Evolutionary conservation across 129 eudicot genomes (phyloP).

Genomic region (Pseudognaphalium luteoalbum): DNA sequence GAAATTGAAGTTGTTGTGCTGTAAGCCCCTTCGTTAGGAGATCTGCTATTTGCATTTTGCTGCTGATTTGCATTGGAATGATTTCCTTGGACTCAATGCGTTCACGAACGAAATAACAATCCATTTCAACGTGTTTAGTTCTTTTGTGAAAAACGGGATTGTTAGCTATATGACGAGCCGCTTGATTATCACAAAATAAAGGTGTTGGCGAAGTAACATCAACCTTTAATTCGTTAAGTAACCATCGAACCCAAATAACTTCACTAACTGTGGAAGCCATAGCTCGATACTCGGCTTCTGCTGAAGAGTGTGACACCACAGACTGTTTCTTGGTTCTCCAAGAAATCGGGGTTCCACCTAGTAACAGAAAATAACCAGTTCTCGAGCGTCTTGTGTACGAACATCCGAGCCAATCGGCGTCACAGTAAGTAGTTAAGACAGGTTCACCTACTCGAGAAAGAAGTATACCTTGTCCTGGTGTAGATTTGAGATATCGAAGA

Average conservation of each 20-base stretch:
- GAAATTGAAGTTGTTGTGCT: slow-evolving; percentile 1
- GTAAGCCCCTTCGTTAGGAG: background rate
- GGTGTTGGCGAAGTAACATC: background rate
- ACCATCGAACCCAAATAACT: background rate
- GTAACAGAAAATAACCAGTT: too few relatives aligned
- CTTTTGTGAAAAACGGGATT: too few relatives aligned
- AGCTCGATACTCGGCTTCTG: background rate
- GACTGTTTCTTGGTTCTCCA: too few relatives aligned
- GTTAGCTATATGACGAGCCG: too few relatives aligned
- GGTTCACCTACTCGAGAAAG: slow-evolving; percentile 1
- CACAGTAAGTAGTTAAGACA: background rate
- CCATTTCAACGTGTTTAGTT: too few relatives aligned
- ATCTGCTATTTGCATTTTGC: background rate
- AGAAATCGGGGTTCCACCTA: too few relatives aligned
- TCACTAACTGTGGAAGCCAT: slow-evolving; percentile 7
- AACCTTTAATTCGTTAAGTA: background rate
- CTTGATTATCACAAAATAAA: too few relatives aligned
- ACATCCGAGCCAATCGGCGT: background rate
- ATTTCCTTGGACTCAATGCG: background rate
- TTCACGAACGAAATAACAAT: too few relatives aligned
- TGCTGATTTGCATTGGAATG: background rate
- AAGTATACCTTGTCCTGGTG: slow-evolving; percentile 1
- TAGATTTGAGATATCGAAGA: background rate
- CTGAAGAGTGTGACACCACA: background rate
- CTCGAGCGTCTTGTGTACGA: background rate